phyloP scores from a whole-genome alignment of 805 yeast genomes.

The Saturnispora quitensis region DNA sequence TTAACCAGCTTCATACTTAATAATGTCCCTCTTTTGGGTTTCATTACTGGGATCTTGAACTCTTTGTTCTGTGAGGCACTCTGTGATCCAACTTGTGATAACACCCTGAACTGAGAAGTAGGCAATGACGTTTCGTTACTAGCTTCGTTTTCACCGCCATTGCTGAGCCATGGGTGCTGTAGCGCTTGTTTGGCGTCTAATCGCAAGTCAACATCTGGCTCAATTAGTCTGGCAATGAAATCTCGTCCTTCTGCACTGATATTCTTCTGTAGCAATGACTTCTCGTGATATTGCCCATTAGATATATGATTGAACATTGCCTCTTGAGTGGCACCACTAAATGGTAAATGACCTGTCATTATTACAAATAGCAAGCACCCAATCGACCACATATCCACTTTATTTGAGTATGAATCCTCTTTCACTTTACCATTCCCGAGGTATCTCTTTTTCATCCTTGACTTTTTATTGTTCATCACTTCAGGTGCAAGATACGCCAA shows the following conservation, averaged over 20 bases:
- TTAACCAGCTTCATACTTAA: slow-evolving; percentile 43
- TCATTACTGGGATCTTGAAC: background rate
- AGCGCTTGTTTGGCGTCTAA: slow-evolving; percentile 71
- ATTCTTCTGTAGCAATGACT: slow-evolving; percentile 52
- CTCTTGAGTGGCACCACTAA: slow-evolving; percentile 87
- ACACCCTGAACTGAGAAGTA: slow-evolving; percentile 28
- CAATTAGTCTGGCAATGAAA: slow-evolving; percentile 61
- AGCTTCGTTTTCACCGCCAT: slow-evolving; percentile 29
- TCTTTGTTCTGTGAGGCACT: background rate
- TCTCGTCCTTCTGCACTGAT: slow-evolving; percentile 62
- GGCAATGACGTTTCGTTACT: slow-evolving; percentile 64
- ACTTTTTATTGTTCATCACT: slow-evolving; percentile 47
- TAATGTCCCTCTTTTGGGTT: slow-evolving; percentile 41
- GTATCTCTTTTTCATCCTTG: slow-evolving; percentile 19
- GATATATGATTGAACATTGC: slow-evolving; percentile 69
- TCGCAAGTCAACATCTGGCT: slow-evolving; percentile 66
- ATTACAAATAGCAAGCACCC: slow-evolving; percentile 92
- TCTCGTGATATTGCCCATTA: slow-evolving; percentile 71
- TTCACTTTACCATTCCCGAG: slow-evolving; percentile 26
- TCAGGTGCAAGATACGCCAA: slow-evolving; percentile 97
- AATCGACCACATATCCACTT: slow-evolving; percentile 96
- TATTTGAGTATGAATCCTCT: slow-evolving; percentile 55
- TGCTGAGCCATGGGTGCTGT: slow-evolving; percentile 70
- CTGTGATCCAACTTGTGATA: slow-evolving; percentile 5
- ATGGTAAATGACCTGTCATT: slow-evolving; percentile 88